Conservation (phyloP, 108 stramenopile species). For the Discostella stelligeroides region DNA sequence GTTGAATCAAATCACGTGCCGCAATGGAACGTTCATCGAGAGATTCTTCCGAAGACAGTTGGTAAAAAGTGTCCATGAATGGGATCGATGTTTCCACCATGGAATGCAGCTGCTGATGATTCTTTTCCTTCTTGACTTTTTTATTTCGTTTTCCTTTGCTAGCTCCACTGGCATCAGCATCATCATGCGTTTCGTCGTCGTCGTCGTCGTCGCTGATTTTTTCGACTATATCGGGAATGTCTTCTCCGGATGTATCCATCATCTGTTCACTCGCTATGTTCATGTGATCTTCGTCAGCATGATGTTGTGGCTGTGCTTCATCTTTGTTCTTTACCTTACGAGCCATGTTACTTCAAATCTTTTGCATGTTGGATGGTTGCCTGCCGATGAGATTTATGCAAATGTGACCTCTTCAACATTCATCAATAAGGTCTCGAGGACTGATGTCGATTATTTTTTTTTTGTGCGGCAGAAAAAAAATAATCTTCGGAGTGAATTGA, state of each 20-base stretch:
- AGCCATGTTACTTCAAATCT: background rate
- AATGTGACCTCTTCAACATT: no score
- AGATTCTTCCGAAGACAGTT: constrained; percentile 62
- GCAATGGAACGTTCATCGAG: constrained; percentile 64
- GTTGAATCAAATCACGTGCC: constrained; percentile 70
- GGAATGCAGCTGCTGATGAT: background rate
- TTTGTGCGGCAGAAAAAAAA: no score
- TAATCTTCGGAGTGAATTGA: no score
- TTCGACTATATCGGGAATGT: constrained; percentile 35
- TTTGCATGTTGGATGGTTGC: background rate
- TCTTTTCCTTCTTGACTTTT: constrained; percentile 24
- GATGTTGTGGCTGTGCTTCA: background rate
- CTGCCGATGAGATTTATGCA: no score
- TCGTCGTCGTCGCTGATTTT: constrained; percentile 28
- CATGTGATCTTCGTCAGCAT: constrained; percentile 13
- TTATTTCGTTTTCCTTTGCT: constrained; percentile 7
- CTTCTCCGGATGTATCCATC: constrained; percentile 43
- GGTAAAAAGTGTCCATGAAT: constrained; percentile 84
- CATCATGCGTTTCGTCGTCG: constrained; percentile 21
- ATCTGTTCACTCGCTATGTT: no score
- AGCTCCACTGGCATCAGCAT: constrained; percentile 13
- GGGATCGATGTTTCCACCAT: constrained; percentile 27
- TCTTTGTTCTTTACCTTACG: constrained; percentile 19
- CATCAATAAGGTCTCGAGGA: no score
- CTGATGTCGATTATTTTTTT: no score